Evolutionary conservation across 2,329 filamentous ascomycete species (phyloP), one percentile per base, ranked within the genome.

Genomic region (Zasmidium citrigriseum): DNA sequence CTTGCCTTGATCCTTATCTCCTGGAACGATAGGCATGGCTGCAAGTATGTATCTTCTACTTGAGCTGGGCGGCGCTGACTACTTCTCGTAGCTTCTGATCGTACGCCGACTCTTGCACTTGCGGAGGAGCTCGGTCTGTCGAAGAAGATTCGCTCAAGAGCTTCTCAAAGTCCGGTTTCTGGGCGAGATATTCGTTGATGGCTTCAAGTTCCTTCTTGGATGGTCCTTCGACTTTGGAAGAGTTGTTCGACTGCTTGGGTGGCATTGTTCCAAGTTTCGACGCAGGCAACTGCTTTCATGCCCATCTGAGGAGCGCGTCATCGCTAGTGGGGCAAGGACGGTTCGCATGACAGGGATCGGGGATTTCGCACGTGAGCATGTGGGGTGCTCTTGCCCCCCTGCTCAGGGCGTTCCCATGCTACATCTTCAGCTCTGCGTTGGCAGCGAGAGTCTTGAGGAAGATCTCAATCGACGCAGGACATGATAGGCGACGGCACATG

Each of bases 11-110:
- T 65, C 63, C 25, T 64, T 64, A 25, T 66, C 59, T 61, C 58
- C 60, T 38, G 64, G 64, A 46, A 66, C 60, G 3, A 66, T 60
- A 38, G 64, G 64, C 64, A 66, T 66, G 47, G n/a, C 27, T 20
- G 18, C 52, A 16, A 9, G 11, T 34, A 5, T 48, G 3, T 22
- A 24, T 21, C 20, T 38, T 27, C 24, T 24, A 41, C 34, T 7
- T 41, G 16, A n/a, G 14, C 14, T 41, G 12, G 34, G 34, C 34
- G 45, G 45, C 45, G 20, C 9, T 11, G 21, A 55, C 27, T 47
- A 27, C 52, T 44, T 48, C 27, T 55, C 41, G 16, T 14, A 55
- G 46, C n/a, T 41, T 20, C 7, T 11, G 46, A 24, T 45, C 7
- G 29, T 55, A 55, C 29, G 38, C 46, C 3, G 46, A 50, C 29